Evolutionary conservation across 2,329 filamentous ascomycete species (phyloP).

Genomic region (Cadophora sp.): DNA sequence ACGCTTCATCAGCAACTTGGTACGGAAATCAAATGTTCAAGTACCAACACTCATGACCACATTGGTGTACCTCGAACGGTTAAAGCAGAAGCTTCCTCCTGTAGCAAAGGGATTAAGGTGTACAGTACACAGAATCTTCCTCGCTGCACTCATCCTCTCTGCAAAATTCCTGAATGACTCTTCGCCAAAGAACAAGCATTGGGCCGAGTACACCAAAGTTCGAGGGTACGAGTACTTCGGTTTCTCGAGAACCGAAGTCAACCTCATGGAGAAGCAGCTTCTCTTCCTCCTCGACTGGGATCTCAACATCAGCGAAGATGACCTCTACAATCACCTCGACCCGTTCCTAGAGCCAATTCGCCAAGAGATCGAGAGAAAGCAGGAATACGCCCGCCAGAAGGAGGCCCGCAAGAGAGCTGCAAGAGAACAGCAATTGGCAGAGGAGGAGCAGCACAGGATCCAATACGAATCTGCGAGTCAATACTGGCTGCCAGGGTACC

Average conservation of each 20-base stretch:
- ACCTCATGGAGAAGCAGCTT: conserved; percentile 99
- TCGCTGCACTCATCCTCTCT: conserved; percentile 82
- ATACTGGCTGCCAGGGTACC: conserved; percentile 37
- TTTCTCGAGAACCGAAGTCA: conserved; percentile 94
- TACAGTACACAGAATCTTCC: conserved; percentile 97
- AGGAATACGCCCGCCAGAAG: conserved; percentile 36
- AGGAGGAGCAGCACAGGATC: conserved; percentile 35
- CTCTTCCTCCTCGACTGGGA: conserved; percentile 96
- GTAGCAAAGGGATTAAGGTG: conserved; percentile 96
- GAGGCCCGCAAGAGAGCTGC: conserved; percentile 34
- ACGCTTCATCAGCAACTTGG: conserved; percentile 89
- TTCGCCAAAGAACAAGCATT: conserved; percentile 99
- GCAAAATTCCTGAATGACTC: conserved; percentile 99
- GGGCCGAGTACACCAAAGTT: conserved; percentile 90
- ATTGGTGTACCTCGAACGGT: conserved; percentile 87
- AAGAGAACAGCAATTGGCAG: conserved; percentile 31
- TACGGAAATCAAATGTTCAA: conserved; percentile 93
- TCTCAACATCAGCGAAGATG: conserved; percentile 81
- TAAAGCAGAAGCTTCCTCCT: conserved; percentile 85
- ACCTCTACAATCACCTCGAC: conserved; percentile 87
- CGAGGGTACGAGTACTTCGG: conserved; percentile 72
- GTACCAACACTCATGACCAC: conserved; percentile 97
- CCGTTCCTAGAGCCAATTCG: conserved; percentile 88
- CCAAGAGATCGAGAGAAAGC: conserved; percentile 50
- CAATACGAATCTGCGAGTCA: conserved; percentile 36